Evolutionary conservation across 2,329 filamentous ascomycete species (phyloP), one percentile per base, ranked within the genome.

Genomic region (Massarina eburnea): DNA sequence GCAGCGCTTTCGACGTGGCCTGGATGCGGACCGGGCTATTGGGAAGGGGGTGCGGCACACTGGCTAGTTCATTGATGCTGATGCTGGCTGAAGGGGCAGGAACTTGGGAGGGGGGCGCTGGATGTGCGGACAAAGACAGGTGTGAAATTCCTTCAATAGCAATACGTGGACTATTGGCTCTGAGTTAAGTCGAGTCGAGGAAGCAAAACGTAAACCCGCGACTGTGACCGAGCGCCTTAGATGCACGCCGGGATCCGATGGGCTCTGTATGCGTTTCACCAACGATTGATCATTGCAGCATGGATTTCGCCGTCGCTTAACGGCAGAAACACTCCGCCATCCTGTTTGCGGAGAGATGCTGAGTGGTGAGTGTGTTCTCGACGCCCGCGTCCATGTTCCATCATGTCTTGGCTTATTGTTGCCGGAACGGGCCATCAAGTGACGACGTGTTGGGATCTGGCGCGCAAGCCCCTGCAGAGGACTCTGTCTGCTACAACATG

Each of bases 1-100:
- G 63, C 57, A 51, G 59, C 61, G 51, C 49, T 63, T 52, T 48
- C 21, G 62, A 65, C 56, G 59, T 66, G 64, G 61, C 59, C 60
- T 57, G 43, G 34, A 40, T 51, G 51, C 39, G 35, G 49, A 34
- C 17, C 43, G 8, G 8, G 46, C 32, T 39, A 43, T 45, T 19
- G 38, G 29, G 34, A 39, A 32, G 17, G 33, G 24, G 36, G 32
- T 20, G 37, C 39, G 40, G 22, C 42, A 15, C 15, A 22, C 17
- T 44, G 39, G 46, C 51, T 60, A 62, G 58, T 27, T 57, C 60
- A 65, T 66, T 41, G 56, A 51, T 45, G 42, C 55, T 48, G 43
- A 22, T n/a, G n/a, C n/a, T n/a, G n/a, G n/a, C n/a, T n/a, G n/a
- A 17, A 20, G 17, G 18, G 35, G 36, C 35, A 14, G n/a, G n/a